phyloP scores from a whole-genome alignment of 352 stramenopile genomes.

The Phytophthora pini region DNA sequence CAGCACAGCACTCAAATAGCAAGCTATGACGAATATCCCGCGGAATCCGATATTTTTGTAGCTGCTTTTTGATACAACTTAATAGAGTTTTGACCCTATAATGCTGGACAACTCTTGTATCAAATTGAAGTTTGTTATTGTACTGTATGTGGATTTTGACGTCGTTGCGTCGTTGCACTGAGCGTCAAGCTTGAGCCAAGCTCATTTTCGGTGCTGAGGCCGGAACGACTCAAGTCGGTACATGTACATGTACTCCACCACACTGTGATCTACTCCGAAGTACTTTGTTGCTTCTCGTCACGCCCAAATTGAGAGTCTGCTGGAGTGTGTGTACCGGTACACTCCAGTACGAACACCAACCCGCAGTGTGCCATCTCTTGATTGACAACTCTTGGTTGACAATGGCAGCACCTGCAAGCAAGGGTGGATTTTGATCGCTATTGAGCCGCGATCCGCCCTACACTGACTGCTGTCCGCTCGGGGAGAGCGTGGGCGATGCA shows the following conservation, averaged over 20 bases:
- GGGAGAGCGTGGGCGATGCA: neutral
- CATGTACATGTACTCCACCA: neutral
- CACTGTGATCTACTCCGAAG: no score
- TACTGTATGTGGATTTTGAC: neutral
- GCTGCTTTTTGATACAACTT: neutral
- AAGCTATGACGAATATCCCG: neutral
- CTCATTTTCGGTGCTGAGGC: neutral
- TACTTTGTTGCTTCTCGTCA: neutral
- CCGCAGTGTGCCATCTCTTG: no score
- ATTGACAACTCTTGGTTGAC: no score
- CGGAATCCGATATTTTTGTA: neutral
- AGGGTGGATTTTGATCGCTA: slow-evolving; percentile 12
- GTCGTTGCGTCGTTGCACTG: neutral
- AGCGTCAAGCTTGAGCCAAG: neutral
- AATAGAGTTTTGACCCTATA: neutral
- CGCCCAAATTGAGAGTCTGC: neutral
- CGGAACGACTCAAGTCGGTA: neutral
- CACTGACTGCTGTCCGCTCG: neutral
- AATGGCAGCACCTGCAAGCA: neutral
- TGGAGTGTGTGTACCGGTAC: no score
- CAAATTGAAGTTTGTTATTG: neutral
- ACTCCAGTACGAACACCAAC: no score
- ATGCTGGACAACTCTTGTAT: no score
- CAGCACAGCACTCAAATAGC: slow-evolving; percentile 1
- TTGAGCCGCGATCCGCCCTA: neutral